Base-by-base conservation (phyloP, 805 yeast species). In the Gaillardinia entomophila region DNA sequence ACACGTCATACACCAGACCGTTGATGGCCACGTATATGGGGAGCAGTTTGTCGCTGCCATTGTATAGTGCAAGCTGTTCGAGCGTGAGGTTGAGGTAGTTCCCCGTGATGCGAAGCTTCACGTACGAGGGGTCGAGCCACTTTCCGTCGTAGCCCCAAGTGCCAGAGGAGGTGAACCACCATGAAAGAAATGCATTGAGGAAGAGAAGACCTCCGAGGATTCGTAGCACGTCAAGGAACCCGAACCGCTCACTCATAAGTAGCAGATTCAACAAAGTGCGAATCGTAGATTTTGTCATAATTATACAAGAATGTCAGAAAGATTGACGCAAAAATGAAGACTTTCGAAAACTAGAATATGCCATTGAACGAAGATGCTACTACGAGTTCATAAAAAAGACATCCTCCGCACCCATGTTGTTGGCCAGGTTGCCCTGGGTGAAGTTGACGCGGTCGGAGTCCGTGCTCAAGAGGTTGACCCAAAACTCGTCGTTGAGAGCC, bases 401-500 rank as follows among this genome's bases (percentile, higher is more conserved):
- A n/a, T 69, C 31, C 79, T 60, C 37, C 82, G 60, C 12, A 73
- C 75, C 29, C 82, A 61, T 43, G 18, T 36, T 34, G 28, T 39
- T 48, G n/a, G 35, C 41, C n/a, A n/a, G n/a, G n/a, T n/a, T n/a
- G n/a, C n/a, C n/a, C 35, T 46, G 58, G 6, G 61, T 49, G 30
- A 64, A 60, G 33, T 62, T 57, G 28, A 62, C 45, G 31, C 52
- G 51, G 42, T 62, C 60, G 12, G 60, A 41, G 26, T 48, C 59
- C 1, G 62, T 49, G 32, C 60, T 60, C 20, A 72, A 49, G 22
- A 73, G 52, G 37, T 80, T 83, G 23, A 77, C 67, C 88, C 88
- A 81, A 44, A 81, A 77, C 47, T 81, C 88, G 46, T 80, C 88
- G 36, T 75, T 77, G 23, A 79, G 52, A 7, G 77, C 71, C 60